phyloP scores from a whole-genome alignment of 2,329 filamentous ascomycete genomes.

The Pseudocercospora musae region DNA sequence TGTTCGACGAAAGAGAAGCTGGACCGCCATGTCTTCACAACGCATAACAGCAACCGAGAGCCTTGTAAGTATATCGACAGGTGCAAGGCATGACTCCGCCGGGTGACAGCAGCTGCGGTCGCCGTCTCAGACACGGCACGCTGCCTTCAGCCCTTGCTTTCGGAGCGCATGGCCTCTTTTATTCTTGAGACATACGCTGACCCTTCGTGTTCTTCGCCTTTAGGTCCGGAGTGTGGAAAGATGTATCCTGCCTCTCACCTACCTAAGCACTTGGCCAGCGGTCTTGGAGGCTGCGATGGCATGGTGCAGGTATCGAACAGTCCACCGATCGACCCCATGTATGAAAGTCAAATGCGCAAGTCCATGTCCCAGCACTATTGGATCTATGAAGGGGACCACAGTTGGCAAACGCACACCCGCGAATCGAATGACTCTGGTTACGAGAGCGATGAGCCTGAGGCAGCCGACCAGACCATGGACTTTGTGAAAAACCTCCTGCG shows the following conservation, averaged over 20 bases:
- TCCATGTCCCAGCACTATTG: constrained; percentile 22
- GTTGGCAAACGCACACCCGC: constrained; percentile 11
- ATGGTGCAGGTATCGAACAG: constrained; percentile 16
- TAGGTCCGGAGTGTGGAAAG: constrained; percentile 20
- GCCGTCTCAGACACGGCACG: too few relatives aligned
- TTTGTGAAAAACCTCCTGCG: constrained; percentile 19
- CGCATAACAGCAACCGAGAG: constrained; percentile 19
- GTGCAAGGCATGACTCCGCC: too few relatives aligned
- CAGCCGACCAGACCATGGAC: constrained; percentile 17
- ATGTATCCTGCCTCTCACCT: constrained; percentile 16
- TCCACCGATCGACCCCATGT: constrained; percentile 14
- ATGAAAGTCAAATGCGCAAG: constrained; percentile 1
- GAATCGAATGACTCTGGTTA: constrained; percentile 4
- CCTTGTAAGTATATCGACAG: constrained; percentile 5
- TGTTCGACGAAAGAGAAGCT: constrained; percentile 12
- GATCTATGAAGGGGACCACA: constrained; percentile 23
- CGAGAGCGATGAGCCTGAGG: constrained; percentile 7
- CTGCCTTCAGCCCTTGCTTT: too few relatives aligned
- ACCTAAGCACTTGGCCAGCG: constrained; percentile 22
- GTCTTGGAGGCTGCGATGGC: constrained; percentile 24
- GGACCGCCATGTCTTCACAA: constrained; percentile 13
- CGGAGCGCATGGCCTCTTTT: too few relatives aligned
- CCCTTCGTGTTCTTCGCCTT: too few relatives aligned
- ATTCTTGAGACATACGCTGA: too few relatives aligned
- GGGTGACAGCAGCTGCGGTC: too few relatives aligned